phyloP scores from a whole-genome alignment of 2,329 filamentous ascomycete species.

The Trichoderma asperellum region DNA sequence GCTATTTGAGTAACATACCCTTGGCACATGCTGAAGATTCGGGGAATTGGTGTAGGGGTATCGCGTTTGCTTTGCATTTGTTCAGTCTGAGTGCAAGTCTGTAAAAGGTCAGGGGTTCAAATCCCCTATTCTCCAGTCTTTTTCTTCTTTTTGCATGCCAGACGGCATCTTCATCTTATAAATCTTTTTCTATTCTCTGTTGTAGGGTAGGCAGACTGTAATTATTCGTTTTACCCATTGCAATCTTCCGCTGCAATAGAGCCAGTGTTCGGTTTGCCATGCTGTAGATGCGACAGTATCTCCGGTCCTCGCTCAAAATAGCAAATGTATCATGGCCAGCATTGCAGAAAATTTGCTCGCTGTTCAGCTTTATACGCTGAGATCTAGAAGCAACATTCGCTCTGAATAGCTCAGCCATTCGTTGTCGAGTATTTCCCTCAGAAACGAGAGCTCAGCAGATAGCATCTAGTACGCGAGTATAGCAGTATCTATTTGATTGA shows the following conservation, averaged over 20 bases:
- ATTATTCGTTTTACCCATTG: not conserved
- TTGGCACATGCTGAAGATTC: not conserved
- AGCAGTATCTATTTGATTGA: not conserved
- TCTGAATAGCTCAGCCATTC: not conserved
- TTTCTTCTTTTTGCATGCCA: not conserved
- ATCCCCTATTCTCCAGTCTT: slow-evolving; percentile 28
- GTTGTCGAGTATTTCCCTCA: not conserved
- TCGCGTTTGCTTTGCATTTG: slow-evolving; percentile 28
- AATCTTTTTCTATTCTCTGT: not conserved
- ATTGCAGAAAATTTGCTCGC: not conserved
- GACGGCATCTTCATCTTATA: not conserved
- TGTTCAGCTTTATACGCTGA: not conserved
- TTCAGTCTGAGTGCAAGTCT: slow-evolving; percentile 24
- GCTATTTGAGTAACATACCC: not conserved
- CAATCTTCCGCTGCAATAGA: not conserved
- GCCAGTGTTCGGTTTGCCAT: not conserved
- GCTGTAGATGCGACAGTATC: not conserved
- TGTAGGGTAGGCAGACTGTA: not conserved
- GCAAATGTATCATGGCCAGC: not conserved
- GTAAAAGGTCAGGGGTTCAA: slow-evolving; percentile 29
- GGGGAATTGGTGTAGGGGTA: slow-evolving; percentile 29
- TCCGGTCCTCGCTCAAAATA: not conserved
- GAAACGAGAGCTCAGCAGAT: not conserved
- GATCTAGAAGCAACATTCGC: not conserved
- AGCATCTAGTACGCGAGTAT: not conserved